Conservation (phyloP, 306 rosid species). For the cucumber (Cucumis sativus) region Cucumber_9930_V3 NC_026658.2:26249501-26250000, state of each 20-base stretch:
- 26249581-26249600: background rate
- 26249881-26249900: background rate
- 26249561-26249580: background rate
- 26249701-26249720: slow-evolving; percentile 83
- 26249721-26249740: slow-evolving; percentile 87
- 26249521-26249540: slow-evolving; percentile 97
- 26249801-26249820: slow-evolving; percentile 99
- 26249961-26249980: slow-evolving; percentile 98
- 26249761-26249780: slow-evolving; percentile 92
- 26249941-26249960: slow-evolving; percentile 95
- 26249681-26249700: slow-evolving; percentile 55
- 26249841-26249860: background rate
- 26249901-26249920: background rate
- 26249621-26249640: background rate
- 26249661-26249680: slow-evolving; percentile 41
- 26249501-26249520: slow-evolving; percentile 94
- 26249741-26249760: slow-evolving; percentile 99
- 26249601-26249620: background rate
- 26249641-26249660: background rate
- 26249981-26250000: slow-evolving; percentile 88
- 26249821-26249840: slow-evolving; percentile 97
- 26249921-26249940: background rate
- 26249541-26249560: slow-evolving; percentile 48
- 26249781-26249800: slow-evolving; percentile 97
- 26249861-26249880: background rate